phyloP scores from a whole-genome alignment of 192 early-diverging fungal genomes.

The Coemansia sp. region DNA sequence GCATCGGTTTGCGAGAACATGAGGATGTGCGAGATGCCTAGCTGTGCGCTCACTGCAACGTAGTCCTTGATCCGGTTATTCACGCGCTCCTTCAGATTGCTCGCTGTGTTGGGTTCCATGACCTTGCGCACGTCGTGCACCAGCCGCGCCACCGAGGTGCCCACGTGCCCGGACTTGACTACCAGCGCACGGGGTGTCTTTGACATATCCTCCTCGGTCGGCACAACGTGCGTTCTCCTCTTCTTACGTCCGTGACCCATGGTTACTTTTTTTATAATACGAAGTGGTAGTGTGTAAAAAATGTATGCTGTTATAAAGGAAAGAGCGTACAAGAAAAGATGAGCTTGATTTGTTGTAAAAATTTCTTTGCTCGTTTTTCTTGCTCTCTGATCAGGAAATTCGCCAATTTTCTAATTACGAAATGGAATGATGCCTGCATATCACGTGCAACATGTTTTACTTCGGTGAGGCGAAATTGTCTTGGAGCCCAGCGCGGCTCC shows the following conservation, averaged over 20 bases:
- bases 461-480: background rate
- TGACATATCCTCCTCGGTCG: constrained; percentile 50
- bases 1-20: constrained; percentile 82
- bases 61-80: constrained; percentile 93
- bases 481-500: background rate
- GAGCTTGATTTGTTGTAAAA: background rate
- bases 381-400: too few relatives aligned
- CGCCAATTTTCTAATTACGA: too few relatives aligned
- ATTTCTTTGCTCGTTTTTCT: background rate
- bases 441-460: background rate
- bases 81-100: constrained; percentile 82
- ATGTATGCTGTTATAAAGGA: background rate
- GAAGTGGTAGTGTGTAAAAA: constrained; percentile 2
- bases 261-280: constrained; percentile 1
- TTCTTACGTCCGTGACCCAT: constrained; percentile 48
- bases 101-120: constrained; percentile 96
- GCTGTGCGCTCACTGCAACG: constrained; percentile 76
- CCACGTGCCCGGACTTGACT: constrained; percentile 83
- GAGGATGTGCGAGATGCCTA: constrained; percentile 85
- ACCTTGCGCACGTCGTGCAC: constrained; percentile 80
- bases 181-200: constrained; percentile 86
- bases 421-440: background rate
- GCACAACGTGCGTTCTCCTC: constrained; percentile 51
- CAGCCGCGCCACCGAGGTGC: constrained; percentile 70
- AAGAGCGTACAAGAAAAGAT: background rate